These are phyloP conservation scores for Lagerstroemia speciosa DNA, from an alignment of 345 rosid genomes.

Conservation along the genomic window DNA sequence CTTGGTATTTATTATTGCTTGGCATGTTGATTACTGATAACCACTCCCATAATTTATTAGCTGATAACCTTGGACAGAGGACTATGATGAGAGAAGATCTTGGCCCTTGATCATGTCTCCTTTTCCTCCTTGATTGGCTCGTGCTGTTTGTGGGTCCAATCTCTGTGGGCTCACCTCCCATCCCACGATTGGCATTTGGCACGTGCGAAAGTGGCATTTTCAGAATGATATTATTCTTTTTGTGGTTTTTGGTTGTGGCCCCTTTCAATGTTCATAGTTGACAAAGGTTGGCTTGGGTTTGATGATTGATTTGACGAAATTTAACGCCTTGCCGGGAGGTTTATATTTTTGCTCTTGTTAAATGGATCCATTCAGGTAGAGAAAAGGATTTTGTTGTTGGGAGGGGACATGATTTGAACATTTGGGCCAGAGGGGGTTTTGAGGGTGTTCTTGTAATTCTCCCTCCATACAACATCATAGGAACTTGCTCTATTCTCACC, in stretches of 20 bases:
- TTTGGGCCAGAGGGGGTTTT: constrained; percentile 8
- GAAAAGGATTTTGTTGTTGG: constrained; percentile 8
- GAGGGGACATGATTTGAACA: constrained; percentile 20
- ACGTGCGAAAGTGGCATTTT: constrained; percentile 10
- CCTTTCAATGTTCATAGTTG: constrained; percentile 1
- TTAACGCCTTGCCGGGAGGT: constrained; percentile 11
- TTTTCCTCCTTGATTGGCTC: constrained; percentile 16
- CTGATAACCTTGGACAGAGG: constrained; percentile 1
- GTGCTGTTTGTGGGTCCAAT: not conserved
- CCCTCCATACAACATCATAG: not conserved
- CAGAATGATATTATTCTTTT: constrained; percentile 4
- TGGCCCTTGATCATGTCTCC: constrained; percentile 7
- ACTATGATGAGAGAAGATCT: constrained; percentile 4
- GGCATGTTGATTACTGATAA: constrained; percentile 4
- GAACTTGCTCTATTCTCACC: constrained; percentile 1
- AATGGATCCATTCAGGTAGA: constrained; percentile 24
- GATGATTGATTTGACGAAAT: constrained; percentile 13
- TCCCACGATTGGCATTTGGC: constrained; percentile 7
- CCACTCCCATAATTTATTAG: not conserved
- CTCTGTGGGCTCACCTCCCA: not conserved
- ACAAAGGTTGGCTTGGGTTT: constrained; percentile 1
- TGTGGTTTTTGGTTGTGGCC: not conserved
- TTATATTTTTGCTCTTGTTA: not conserved
- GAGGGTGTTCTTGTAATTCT: constrained; percentile 6
- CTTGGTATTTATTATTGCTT: not conserved